Base-by-base conservation (phyloP, 2,329 filamentous ascomycete species). In the Colletotrichum chrysophilum region DNA sequence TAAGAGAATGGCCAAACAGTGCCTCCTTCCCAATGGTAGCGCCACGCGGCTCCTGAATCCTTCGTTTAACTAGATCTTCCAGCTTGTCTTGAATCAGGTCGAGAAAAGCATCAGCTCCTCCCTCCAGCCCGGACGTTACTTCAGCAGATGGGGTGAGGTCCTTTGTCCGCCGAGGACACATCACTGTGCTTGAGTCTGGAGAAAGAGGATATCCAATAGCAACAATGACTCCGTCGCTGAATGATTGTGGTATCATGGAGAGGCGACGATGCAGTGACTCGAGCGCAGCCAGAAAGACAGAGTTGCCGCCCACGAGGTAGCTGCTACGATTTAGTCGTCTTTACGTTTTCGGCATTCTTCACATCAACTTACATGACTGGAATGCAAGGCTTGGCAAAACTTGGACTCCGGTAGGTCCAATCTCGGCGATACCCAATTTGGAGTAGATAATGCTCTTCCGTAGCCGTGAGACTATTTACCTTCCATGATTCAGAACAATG, bases 1-100 rank as follows among this genome's bases (percentile, higher is more conserved):
- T 88, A 30, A 87, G 88, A 0, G 88, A 89, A 72, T 90, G 88
- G 0, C 88, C 88, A 55, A 85, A 89, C 1, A 90, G 80, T 1
- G 86, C 88, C 65, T 86, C 86, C 28, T 83, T 83, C 3, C 80
- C 79, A 18, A 84, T 82, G 0, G 76, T 78, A 4, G 83, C 78
- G 14, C 68, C 64, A 4, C 70, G n/a, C 6, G 18, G 60, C 79
- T 80, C 2, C 78, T 81, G 71, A 81, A 87, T 30, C 75, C 80
- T 30, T 18, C 79, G 56, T 48, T 79, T 65, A 9, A 83, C 73
- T 75, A 83, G 81, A 0, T 85, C 81, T 67, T 84, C 84, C 4
- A 88, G 81, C 4, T 83, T 80, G 2, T 81, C 80, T 62, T 86
- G 80, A 32, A 89, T 86, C 70, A 88, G 87, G 1, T 82, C 76